phyloP scores from a whole-genome alignment of 768 basidiomycete genomes.

The Cytidiella melzeri region DNA sequence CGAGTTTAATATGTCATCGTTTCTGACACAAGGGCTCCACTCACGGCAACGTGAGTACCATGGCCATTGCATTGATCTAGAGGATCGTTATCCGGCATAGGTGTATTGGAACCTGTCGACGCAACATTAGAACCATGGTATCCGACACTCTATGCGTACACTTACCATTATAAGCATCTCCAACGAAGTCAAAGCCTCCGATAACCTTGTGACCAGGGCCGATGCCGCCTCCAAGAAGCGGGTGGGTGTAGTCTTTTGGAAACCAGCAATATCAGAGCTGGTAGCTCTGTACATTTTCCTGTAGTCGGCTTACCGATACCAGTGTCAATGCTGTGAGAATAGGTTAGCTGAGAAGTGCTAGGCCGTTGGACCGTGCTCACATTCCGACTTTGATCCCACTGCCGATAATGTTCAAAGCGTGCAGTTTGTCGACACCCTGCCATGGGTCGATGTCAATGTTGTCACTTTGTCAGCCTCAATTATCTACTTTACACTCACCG shows the following conservation, averaged over 20 bases:
- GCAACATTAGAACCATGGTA: background rate
- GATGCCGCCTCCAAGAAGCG: conserved; percentile 46
- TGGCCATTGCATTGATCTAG: conserved; percentile 42
- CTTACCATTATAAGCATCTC: conserved; percentile 44
- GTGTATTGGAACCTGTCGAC: conserved; percentile 35
- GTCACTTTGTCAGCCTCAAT: too few relatives aligned
- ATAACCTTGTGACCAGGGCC: conserved; percentile 48
- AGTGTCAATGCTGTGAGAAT: conserved; percentile 38
- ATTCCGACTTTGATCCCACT: conserved; percentile 64
- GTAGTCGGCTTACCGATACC: conserved; percentile 11
- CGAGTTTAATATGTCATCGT: conserved; percentile 26
- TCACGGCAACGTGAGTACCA: conserved; percentile 52
- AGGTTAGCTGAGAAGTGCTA: background rate
- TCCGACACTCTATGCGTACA: background rate
- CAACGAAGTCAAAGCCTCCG: conserved; percentile 54
- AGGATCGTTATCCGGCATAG: conserved; percentile 46
- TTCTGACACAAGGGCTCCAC: conserved; percentile 10
- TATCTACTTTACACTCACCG: conserved; percentile 29
- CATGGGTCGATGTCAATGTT: background rate
- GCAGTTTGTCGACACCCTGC: conserved; percentile 59
- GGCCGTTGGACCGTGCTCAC: conserved; percentile 26
- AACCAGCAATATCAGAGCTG: background rate
- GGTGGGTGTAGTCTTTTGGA: conserved; percentile 53
- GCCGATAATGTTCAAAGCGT: conserved; percentile 56
- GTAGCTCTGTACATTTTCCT: background rate